These are phyloP conservation scores for Cercospora citrullina DNA, from an alignment of 2,329 filamentous ascomycete genomes.

Conservation along the genomic window DNA sequence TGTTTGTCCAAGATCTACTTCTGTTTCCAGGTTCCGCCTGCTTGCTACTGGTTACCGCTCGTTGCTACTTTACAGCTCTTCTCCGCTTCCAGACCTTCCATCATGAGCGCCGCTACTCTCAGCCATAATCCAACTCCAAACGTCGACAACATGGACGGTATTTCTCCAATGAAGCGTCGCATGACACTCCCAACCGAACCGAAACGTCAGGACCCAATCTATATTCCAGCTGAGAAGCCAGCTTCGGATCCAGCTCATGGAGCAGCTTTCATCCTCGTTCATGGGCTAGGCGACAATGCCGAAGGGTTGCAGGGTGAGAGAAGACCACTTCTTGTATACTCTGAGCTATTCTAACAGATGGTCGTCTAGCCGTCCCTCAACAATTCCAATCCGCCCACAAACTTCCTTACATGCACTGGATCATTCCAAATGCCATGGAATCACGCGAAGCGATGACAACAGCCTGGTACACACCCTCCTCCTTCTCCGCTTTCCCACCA, in stretches of 20 bases:
- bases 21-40: background rate
- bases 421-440: slow-evolving; percentile 52
- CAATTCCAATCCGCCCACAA: slow-evolving; percentile 51
- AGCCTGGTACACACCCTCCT: slow-evolving; percentile 51
- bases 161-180: slow-evolving; percentile 27
- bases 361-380: slow-evolving; percentile 32
- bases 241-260: slow-evolving; percentile 40
- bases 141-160: slow-evolving; percentile 21
- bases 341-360: background rate
- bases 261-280: slow-evolving; percentile 50
- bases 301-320: slow-evolving; percentile 45
- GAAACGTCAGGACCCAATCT: slow-evolving; percentile 39
- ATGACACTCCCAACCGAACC: slow-evolving; percentile 36
- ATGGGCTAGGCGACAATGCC: slow-evolving; percentile 49
- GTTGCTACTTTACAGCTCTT: background rate
- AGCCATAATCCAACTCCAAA: slow-evolving; percentile 13
- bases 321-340: background rate
- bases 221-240: slow-evolving; percentile 41
- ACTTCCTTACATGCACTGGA: slow-evolving; percentile 51
- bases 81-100: background rate
- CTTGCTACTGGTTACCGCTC: background rate
- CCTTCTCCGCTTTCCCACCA: slow-evolving; percentile 41
- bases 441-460: slow-evolving; percentile 47
- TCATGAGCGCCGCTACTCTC: slow-evolving; percentile 11
- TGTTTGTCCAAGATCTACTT: slow-evolving; percentile 7